Conservation (phyloP, 345 rosid genomes). For the Alliaria petiolata region DNA sequence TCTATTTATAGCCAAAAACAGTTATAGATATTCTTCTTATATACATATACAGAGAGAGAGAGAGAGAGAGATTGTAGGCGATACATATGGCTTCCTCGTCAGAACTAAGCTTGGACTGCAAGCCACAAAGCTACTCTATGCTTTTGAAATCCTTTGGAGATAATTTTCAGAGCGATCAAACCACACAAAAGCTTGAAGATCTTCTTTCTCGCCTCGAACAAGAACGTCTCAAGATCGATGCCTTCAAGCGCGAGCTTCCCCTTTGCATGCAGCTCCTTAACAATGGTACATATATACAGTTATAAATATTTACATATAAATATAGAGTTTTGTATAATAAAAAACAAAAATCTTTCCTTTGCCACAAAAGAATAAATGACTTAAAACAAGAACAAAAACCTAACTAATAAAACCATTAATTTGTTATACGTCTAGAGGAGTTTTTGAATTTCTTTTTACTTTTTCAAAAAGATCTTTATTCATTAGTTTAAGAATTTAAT, state of each 20-base stretch:
- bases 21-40: not conserved
- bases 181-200: constrained; percentile 82
- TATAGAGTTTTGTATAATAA: not conserved
- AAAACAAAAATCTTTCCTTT: not conserved
- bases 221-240: constrained; percentile 94
- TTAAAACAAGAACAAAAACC: not conserved
- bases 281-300: constrained; percentile 46
- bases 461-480: constrained; percentile 27
- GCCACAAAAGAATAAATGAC: not conserved
- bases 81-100: constrained; percentile 70
- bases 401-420: not conserved
- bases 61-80: not conserved
- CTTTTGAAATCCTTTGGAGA: constrained; percentile 82
- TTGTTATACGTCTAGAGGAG: not conserved
- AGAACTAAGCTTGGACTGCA: constrained; percentile 78
- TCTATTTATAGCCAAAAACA: constrained; percentile 3
- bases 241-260: constrained; percentile 97
- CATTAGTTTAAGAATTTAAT: constrained; percentile 22
- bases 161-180: constrained; percentile 42
- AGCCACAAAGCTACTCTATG: constrained; percentile 84
- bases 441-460: constrained; percentile 18
- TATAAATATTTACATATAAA: not conserved
- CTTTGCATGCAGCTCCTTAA: constrained; percentile 99
- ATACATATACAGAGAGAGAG: constrained; percentile 1
- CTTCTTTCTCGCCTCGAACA: constrained; percentile 80